Conservation (phyloP, 768 basidiomycete species). For the Kwoniella botswanensis region DNA sequence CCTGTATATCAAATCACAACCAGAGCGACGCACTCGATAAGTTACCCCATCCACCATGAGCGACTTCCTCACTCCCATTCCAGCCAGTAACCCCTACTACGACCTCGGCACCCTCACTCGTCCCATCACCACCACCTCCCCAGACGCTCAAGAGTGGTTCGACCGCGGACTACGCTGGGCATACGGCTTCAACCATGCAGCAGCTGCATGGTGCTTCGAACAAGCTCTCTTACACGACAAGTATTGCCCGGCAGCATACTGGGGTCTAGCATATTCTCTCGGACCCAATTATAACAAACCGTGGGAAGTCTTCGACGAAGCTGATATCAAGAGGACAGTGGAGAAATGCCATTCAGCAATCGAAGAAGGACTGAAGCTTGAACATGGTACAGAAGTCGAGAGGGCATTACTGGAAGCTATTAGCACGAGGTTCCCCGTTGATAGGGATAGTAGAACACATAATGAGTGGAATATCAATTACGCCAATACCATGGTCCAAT, state of each 20-base stretch:
- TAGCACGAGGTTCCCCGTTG: slow-evolving; percentile 25
- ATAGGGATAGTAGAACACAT: slow-evolving; percentile 29
- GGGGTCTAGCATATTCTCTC: slow-evolving; percentile 46
- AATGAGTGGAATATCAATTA: slow-evolving; percentile 31
- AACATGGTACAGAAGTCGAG: slow-evolving; percentile 28
- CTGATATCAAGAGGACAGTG: slow-evolving; percentile 18
- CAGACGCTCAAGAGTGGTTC: slow-evolving; percentile 47
- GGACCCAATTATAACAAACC: slow-evolving; percentile 52
- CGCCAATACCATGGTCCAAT: slow-evolving; percentile 36
- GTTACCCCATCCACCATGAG: not conserved
- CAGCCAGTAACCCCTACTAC: slow-evolving; percentile 29
- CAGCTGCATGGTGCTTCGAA: slow-evolving; percentile 41
- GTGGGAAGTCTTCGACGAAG: slow-evolving; percentile 38
- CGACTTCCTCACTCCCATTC: slow-evolving; percentile 10
- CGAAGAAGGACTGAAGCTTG: slow-evolving; percentile 9
- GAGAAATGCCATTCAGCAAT: slow-evolving; percentile 11
- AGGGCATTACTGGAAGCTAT: slow-evolving; percentile 32
- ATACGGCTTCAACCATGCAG: slow-evolving; percentile 48
- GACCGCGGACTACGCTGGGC: slow-evolving; percentile 44
- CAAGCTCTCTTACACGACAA: slow-evolving; percentile 37
- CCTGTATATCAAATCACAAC: too few relatives aligned
- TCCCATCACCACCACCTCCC: slow-evolving; percentile 26
- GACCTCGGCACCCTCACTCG: slow-evolving; percentile 31
- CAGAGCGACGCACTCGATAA: too few relatives aligned
- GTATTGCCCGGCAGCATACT: slow-evolving; percentile 39